Conservation (phyloP, 2,329 filamentous ascomycete genomes). For the Claviceps lovelessii region DNA sequence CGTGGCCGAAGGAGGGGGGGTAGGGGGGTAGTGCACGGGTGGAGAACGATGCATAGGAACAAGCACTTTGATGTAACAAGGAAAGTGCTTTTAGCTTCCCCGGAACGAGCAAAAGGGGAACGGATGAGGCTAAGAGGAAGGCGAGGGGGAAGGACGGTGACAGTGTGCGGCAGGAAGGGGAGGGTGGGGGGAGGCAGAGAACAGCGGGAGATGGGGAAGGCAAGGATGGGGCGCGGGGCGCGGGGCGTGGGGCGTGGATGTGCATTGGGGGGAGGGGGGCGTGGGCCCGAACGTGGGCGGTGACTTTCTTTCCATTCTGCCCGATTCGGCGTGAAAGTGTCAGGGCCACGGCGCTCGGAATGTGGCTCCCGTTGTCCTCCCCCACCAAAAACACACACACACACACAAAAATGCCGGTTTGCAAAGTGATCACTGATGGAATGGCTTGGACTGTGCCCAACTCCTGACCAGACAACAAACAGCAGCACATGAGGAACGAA, state of each 20-base stretch:
- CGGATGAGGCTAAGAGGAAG: neutral
- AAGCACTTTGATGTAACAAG: neutral
- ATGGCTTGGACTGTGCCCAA: neutral
- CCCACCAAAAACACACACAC: neutral
- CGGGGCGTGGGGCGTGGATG: neutral
- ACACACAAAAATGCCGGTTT: neutral
- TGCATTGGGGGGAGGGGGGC: neutral
- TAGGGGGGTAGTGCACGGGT: too few species aligned
- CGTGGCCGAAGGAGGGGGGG: neutral
- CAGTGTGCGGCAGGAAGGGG: neutral
- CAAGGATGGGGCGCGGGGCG: neutral
- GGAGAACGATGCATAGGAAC: neutral
- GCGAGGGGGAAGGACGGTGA: neutral
- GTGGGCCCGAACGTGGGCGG: neutral
- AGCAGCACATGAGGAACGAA: neutral
- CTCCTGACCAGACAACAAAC: neutral
- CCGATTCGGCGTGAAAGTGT: neutral
- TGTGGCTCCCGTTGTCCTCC: neutral
- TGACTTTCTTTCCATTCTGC: neutral
- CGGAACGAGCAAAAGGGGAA: constrained; percentile 1
- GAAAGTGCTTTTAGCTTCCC: constrained; percentile 2
- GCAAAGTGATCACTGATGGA: neutral
- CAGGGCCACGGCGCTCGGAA: neutral
- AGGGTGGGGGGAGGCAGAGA: neutral
- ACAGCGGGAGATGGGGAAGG: neutral